Base-by-base conservation (phyloP, 2,329 filamentous ascomycete species). In the Penicillium psychrosexuale region DNA sequence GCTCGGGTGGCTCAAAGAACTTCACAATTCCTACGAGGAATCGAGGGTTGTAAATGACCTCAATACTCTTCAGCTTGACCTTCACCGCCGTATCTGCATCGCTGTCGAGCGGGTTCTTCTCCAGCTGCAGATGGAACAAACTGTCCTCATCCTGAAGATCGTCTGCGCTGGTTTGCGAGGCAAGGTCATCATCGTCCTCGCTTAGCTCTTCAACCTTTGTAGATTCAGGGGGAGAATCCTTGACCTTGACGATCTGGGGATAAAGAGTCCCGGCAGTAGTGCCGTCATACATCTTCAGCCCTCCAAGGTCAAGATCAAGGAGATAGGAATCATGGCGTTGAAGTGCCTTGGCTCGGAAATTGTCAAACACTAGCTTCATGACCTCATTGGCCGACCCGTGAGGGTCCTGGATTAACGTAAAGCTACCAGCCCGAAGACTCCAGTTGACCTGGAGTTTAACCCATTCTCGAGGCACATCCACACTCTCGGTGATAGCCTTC, bases 21-120 rank as follows among this genome's bases (percentile, higher is more conserved):
- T 91, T 91, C 50, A 88, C 90, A 37, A 97, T 85, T 46, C 94
- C 92, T 6, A 96, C 86, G 0, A 97, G 82, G 63, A 97, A 95
- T 61, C 87, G 90, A 1, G 95, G 94, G 65, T 99, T 99, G 83
- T 96, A 99, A 24, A 99, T 91, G 51, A 99, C 89, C 71, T 99
- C 95, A 62, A 99, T 87, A 42, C 92, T 94, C 72, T 95, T 97
- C 63, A 99, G 78, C 72, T 96, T 97, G 65, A 93, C 87, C 2
- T 87, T 92, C 33, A 99, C 78, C 7, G 91, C 91, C 22, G 95
- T 88, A 66, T 99, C 95, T 19, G 94, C 93, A 60, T 91, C 89
- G 24, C 87, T 90, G 69, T 99, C 91, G 1, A 99, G 82, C 0
- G 95, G 95, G 63, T 99, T 96, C 69, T 97, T 89, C 76, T 99